A percentile compares a stretch with the other conserved stretches of the same genome.
phyloP scores from a whole-genome alignment of 1,284 basidiomycete species.

The Chiua sp. region DNA sequence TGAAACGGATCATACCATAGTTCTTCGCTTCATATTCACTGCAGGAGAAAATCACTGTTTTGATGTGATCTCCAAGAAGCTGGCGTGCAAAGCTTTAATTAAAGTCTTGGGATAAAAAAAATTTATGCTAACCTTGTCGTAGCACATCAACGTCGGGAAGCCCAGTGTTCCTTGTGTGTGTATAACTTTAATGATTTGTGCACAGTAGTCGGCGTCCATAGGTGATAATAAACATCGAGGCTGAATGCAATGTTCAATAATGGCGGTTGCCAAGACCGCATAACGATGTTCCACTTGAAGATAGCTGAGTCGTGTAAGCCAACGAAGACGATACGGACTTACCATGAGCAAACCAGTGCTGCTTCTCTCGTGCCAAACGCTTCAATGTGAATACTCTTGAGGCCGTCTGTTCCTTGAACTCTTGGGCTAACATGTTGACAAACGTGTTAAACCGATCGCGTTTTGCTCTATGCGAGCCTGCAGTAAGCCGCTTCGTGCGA shows the following conservation, averaged over 20 bases:
- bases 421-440: conserved; percentile 60
- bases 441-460: conserved; percentile 67
- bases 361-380: conserved; percentile 81
- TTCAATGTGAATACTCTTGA: conserved; percentile 76
- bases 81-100: conserved; percentile 37
- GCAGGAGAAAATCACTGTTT: conserved; percentile 88
- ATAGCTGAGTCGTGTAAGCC: conserved; percentile 14
- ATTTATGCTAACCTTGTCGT: conserved; percentile 71
- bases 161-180: conserved; percentile 87
- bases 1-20: conserved; percentile 67
- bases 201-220: conserved; percentile 95
- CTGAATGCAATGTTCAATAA: conserved; percentile 92
- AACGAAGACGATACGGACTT: conserved; percentile 28
- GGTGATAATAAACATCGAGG: conserved; percentile 93
- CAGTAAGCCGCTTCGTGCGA: conserved; percentile 57
- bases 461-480: conserved; percentile 59
- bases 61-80: conserved; percentile 85
- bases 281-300: conserved; percentile 52
- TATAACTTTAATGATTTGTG: conserved; percentile 88
- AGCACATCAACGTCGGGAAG: conserved; percentile 87
- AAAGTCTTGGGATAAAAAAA: background rate
- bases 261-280: conserved; percentile 56
- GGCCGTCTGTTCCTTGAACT: conserved; percentile 78
- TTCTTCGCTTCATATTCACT: conserved; percentile 97
- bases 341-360: conserved; percentile 88